These are phyloP conservation scores for Suhomyces anneliseae DNA, from an alignment of 1,139 yeast species.

Conservation along the genomic window DNA sequence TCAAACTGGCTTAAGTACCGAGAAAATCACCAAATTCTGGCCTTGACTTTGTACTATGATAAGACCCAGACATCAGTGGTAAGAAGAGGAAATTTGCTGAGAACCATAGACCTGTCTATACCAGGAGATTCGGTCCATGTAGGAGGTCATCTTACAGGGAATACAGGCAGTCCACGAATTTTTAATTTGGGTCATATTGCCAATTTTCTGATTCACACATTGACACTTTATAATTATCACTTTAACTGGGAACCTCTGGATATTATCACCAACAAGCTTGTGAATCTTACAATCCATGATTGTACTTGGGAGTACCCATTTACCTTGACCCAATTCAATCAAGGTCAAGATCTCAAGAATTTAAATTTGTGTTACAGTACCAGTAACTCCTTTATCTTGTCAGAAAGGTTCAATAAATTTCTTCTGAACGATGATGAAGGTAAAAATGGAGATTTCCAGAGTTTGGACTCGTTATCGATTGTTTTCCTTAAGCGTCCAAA, in stretches of 20 bases:
- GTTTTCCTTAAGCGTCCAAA: constrained; percentile 8
- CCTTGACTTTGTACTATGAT: constrained; percentile 26
- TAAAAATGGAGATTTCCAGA: constrained; percentile 18
- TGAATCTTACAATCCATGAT: constrained; percentile 24
- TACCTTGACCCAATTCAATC: constrained; percentile 33
- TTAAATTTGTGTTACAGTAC: constrained; percentile 29
- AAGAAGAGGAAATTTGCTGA: constrained; percentile 3
- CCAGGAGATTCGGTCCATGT: constrained; percentile 9
- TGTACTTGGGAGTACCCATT: constrained; percentile 52
- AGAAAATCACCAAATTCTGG: constrained; percentile 16
- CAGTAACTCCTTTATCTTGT: constrained; percentile 34
- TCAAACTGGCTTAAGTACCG: constrained; percentile 47
- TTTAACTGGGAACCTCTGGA: constrained; percentile 31
- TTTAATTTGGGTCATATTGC: constrained; percentile 36
- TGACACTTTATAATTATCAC: constrained; percentile 32
- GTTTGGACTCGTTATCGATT: constrained; percentile 23
- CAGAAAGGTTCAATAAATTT: constrained; percentile 39
- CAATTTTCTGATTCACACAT: constrained; percentile 22
- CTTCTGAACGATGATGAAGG: constrained; percentile 19
- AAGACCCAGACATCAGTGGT: constrained; percentile 7
- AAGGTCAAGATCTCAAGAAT: constrained; percentile 20
- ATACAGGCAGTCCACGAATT: constrained; percentile 21
- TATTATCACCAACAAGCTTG: constrained; percentile 3
- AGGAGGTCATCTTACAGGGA: constrained; percentile 9
- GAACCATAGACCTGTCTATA: not conserved